These are phyloP conservation scores for Ganoderma lingzhi DNA, from an alignment of 1,284 basidiomycete species.

Conservation along the genomic window DNA sequence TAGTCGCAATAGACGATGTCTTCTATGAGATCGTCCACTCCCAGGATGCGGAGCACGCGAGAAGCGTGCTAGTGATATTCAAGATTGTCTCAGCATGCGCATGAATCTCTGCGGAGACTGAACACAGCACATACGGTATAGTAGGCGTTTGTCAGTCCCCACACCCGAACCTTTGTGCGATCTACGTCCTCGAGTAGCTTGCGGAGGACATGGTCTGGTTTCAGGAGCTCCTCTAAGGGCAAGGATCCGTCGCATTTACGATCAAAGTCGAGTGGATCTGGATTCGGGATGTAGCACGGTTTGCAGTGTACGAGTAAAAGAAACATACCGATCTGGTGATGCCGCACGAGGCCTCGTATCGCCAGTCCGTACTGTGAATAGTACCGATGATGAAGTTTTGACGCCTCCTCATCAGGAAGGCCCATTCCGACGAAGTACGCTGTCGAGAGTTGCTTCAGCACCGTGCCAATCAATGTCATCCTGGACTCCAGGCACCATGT, in stretches of 20 bases:
- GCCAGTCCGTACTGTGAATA: constrained; percentile 87
- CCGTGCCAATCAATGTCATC: neutral
- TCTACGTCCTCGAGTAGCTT: constrained; percentile 84
- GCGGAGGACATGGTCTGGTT: constrained; percentile 68
- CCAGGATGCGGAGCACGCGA: constrained; percentile 80
- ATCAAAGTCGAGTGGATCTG: constrained; percentile 90
- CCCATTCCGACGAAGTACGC: constrained; percentile 83
- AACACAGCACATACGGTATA: constrained; percentile 56
- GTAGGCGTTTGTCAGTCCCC: constrained; percentile 87
- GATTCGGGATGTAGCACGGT: neutral
- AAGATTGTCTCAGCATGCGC: neutral
- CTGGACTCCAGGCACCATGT: constrained; percentile 57
- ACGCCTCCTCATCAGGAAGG: constrained; percentile 73
- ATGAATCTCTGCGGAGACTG: neutral
- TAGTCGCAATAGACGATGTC: constrained; percentile 89
- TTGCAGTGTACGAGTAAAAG: neutral
- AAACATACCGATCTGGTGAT: constrained; percentile 76
- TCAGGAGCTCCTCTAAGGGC: constrained; percentile 84
- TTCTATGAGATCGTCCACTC: constrained; percentile 80
- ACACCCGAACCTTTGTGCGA: constrained; percentile 78
- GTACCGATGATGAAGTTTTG: constrained; percentile 77
- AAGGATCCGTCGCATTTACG: constrained; percentile 84
- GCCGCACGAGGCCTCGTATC: constrained; percentile 81
- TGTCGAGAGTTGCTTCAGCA: constrained; percentile 37
- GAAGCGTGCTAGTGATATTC: constrained; percentile 70